Percentiles rank a stretch among this genome's conserved stretches.
Evolutionary conservation across 768 basidiomycete genomes (phyloP).

Genomic region (Amanita molliuscula): DNA sequence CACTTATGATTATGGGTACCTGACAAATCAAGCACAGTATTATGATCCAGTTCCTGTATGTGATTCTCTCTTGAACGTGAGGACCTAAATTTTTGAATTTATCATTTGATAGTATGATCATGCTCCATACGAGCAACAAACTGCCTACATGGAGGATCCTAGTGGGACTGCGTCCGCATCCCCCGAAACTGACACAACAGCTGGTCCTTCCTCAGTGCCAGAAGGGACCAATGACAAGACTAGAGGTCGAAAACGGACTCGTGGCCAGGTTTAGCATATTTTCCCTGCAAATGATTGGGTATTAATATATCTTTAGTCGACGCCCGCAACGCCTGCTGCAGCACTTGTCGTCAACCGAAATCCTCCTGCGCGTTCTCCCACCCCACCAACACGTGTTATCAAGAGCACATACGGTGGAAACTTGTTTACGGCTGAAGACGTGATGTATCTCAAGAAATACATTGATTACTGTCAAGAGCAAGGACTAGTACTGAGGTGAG

Average conservation of each 20-base stretch:
- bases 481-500: slow-evolving; percentile 69
- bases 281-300: slow-evolving; percentile 2
- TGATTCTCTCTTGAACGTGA: not conserved
- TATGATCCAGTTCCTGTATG: slow-evolving; percentile 6
- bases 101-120: slow-evolving; percentile 38
- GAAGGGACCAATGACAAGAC: slow-evolving; percentile 30
- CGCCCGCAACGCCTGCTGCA: slow-evolving; percentile 58
- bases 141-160: slow-evolving; percentile 40
- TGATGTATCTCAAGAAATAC: slow-evolving; percentile 76
- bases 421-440: slow-evolving; percentile 76
- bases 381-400: slow-evolving; percentile 73
- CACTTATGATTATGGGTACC: slow-evolving; percentile 50
- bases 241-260: slow-evolving; percentile 61
- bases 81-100: not conserved
- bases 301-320: slow-evolving; percentile 24
- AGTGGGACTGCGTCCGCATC: slow-evolving; percentile 30
- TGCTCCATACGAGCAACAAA: slow-evolving; percentile 24
- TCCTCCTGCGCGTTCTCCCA: slow-evolving; percentile 70
- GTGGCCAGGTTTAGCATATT: slow-evolving; percentile 36
- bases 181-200: slow-evolving; percentile 22
- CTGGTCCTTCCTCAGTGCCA: slow-evolving; percentile 27
- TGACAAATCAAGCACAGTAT: slow-evolving; percentile 42
- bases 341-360: slow-evolving; percentile 57
- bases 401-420: slow-evolving; percentile 89
- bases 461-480: slow-evolving; percentile 89